Conservation (phyloP, 768 basidiomycete genomes). For the Cyathus striatus region DNA sequence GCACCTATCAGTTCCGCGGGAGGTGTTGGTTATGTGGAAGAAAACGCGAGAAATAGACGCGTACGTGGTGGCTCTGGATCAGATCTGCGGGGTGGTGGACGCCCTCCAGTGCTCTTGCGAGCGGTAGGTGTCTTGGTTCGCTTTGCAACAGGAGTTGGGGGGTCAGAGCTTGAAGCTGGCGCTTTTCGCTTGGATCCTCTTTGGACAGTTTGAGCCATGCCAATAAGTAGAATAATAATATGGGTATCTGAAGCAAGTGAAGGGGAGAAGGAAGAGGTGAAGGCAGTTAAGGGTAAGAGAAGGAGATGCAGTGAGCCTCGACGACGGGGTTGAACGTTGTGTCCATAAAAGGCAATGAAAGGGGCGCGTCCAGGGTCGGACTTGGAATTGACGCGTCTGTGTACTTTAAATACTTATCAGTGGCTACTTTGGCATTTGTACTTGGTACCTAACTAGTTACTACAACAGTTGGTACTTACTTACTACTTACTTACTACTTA, state of each 20-base stretch:
- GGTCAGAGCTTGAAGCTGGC: conserved; percentile 33
- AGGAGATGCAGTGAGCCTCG: background rate
- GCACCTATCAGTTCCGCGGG: too few species aligned
- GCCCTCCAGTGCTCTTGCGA: conserved; percentile 80
- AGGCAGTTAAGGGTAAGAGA: conserved; percentile 1
- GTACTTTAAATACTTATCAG: background rate
- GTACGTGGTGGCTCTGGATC: conserved; percentile 5
- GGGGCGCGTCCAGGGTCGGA: conserved; percentile 2
- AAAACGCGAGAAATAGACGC: background rate
- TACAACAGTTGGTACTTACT: too few species aligned
- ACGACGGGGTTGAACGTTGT: conserved; percentile 18
- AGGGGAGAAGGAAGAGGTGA: conserved; percentile 3
- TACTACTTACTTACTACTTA: too few species aligned
- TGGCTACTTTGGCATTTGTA: background rate
- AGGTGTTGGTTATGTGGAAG: background rate
- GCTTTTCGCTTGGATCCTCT: conserved; percentile 48
- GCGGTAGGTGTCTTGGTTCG: conserved; percentile 58
- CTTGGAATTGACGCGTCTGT: background rate
- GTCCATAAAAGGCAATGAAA: conserved; percentile 16
- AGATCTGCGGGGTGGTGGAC: conserved; percentile 39
- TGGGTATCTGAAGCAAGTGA: conserved; percentile 4
- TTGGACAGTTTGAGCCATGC: conserved; percentile 72
- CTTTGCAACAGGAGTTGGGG: conserved; percentile 45
- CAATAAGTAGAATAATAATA: conserved; percentile 4
- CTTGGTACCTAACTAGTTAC: background rate